Conservation (phyloP, 805 yeast genomes). For the Candida loeiensis region DNA sequence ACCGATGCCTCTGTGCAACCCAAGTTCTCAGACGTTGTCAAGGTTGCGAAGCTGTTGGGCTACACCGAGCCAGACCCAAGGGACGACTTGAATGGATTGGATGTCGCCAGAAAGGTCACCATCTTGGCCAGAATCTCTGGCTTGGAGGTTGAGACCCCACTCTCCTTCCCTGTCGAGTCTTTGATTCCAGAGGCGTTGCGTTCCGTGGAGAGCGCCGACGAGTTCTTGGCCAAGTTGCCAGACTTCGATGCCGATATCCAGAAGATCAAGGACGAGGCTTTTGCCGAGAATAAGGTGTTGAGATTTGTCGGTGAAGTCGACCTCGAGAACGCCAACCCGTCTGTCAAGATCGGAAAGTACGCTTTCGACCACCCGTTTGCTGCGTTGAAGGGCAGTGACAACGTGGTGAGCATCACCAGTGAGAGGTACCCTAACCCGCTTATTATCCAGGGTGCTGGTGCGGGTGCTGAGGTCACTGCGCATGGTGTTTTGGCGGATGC, state of each 20-base stretch:
- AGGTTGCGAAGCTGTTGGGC: constrained; percentile 84
- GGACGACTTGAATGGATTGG: constrained; percentile 96
- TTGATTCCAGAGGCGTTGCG: constrained; percentile 87
- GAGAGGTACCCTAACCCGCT: constrained; percentile 91
- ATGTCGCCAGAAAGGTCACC: constrained; percentile 97
- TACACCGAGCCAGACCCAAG: constrained; percentile 99
- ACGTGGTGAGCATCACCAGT: constrained; percentile 87
- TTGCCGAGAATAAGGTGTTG: constrained; percentile 77
- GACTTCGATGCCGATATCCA: constrained; percentile 78
- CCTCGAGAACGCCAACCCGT: constrained; percentile 60
- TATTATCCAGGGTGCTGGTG: constrained; percentile 97
- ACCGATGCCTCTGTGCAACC: constrained; percentile 50
- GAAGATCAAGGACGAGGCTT: constrained; percentile 74
- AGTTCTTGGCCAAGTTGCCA: constrained; percentile 78
- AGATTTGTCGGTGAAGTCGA: constrained; percentile 94
- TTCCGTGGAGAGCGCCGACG: constrained; percentile 64
- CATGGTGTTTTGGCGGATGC: constrained; percentile 92
- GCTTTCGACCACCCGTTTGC: constrained; percentile 93
- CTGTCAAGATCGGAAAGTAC: constrained; percentile 87
- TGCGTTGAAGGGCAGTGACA: constrained; percentile 91
- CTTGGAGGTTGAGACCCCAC: constrained; percentile 75
- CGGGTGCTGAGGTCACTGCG: constrained; percentile 71
- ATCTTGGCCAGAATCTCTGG: constrained; percentile 94
- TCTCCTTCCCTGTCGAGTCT: constrained; percentile 91
- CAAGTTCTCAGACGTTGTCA: constrained; percentile 87